Percentiles rank a stretch among this genome's conserved stretches.
Conservation (phyloP, 2,329 filamentous ascomycete genomes). For the Diaporthe batatas region DNA sequence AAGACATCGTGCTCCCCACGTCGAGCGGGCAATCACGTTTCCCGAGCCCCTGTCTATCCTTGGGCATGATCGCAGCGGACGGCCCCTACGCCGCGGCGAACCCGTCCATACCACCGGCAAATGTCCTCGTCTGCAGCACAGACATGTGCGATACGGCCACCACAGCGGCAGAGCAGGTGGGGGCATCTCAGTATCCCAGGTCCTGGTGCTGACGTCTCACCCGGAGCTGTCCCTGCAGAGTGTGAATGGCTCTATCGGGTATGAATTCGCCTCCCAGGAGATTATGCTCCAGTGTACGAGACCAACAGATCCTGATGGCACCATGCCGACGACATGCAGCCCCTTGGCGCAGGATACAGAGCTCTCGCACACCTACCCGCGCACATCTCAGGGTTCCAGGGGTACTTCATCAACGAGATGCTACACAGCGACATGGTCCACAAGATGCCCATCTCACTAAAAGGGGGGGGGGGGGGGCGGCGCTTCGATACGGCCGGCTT, state of each 20-base stretch:
- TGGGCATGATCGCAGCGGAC: background rate
- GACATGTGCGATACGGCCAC: background rate
- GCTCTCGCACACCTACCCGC: slow-evolving; percentile 8
- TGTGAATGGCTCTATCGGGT: background rate
- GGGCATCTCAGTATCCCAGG: background rate
- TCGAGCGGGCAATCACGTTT: slow-evolving; percentile 10
- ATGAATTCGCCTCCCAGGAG: background rate
- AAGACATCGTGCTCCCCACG: background rate
- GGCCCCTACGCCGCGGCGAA: background rate
- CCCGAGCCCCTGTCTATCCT: background rate
- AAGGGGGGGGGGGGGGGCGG: no score
- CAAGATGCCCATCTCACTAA: background rate
- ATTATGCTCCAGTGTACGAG: background rate
- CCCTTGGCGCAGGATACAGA: background rate
- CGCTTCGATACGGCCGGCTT: background rate
- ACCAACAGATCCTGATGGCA: background rate
- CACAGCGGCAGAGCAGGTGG: background rate
- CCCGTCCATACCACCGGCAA: background rate
- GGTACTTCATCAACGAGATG: background rate
- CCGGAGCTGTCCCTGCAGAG: background rate
- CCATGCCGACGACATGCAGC: background rate
- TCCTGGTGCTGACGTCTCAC: background rate
- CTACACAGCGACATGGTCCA: slow-evolving; percentile 9
- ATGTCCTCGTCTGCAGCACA: background rate
- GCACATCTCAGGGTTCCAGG: slow-evolving; percentile 1